Conservation (phyloP, 73 alveolate genomes). For the Tetrahymena borealis region DNA sequence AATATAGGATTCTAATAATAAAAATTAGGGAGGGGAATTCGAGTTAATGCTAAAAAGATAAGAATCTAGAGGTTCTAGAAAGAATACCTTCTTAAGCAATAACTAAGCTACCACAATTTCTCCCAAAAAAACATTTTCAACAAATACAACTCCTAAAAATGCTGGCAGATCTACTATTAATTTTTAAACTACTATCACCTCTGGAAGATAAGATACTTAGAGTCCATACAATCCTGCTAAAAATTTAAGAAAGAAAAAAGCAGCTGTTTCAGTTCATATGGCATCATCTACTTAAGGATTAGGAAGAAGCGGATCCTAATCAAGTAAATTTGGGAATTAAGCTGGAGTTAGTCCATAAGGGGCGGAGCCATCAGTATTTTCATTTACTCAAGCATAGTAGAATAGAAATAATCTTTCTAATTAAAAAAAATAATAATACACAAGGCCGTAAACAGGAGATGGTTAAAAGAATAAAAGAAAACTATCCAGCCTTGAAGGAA, state of each 20-base stretch:
- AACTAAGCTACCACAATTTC: neutral
- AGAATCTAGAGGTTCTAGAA: neutral
- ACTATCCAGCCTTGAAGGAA: neutral
- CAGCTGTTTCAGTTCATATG: neutral
- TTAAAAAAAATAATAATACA: neutral
- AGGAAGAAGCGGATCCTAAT: neutral
- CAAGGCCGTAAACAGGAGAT: neutral
- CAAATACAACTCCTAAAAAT: neutral
- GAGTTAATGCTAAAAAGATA: neutral
- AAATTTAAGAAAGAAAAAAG: neutral
- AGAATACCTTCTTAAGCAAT: neutral
- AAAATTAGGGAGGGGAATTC: neutral
- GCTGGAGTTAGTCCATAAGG: neutral
- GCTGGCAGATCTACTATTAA: neutral
- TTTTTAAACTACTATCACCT: neutral
- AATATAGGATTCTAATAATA: neutral
- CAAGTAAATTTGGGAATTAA: neutral
- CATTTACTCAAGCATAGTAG: neutral
- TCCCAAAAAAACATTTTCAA: neutral
- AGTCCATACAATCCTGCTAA: neutral
- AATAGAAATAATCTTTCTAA: neutral
- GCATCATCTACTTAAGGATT: neutral
- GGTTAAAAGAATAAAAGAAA: neutral
- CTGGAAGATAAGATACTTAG: neutral
- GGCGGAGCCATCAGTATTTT: neutral